A percentile compares a stretch with the other conserved stretches of the same genome.
Conservation (phyloP, 176 grass and related monocot genomes). For the Carex myosuroides region DNA sequence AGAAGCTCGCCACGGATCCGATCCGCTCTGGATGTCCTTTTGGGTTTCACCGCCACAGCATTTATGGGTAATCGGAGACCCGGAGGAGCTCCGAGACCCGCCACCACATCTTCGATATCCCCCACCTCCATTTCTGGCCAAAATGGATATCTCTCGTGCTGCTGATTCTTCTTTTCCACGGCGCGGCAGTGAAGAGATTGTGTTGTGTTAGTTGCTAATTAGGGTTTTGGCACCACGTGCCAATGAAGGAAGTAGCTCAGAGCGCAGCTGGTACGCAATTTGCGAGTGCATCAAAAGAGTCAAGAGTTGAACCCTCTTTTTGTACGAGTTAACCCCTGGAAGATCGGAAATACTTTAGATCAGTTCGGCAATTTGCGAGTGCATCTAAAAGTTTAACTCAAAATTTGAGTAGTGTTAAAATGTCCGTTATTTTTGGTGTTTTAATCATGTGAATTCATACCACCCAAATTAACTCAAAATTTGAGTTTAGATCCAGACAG, state of each 20-base stretch:
- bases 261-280: neutral
- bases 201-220: conserved; percentile 8
- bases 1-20: conserved; percentile 22
- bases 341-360: too few species aligned
- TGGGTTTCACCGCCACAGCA: conserved; percentile 59
- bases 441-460: too few species aligned
- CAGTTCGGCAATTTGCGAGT: too few species aligned
- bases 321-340: neutral
- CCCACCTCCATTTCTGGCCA: conserved; percentile 57
- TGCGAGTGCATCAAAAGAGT: neutral
- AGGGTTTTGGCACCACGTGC: conserved; percentile 35
- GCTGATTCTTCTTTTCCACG: neutral
- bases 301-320: neutral
- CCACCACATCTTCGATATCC: conserved; percentile 82
- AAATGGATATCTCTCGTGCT: neutral
- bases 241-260: neutral
- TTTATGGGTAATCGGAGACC: conserved; percentile 59
- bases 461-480: too few species aligned
- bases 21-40: conserved; percentile 40
- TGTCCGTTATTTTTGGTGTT: too few species aligned
- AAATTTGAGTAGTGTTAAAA: too few species aligned
- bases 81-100: conserved; percentile 36
- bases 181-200: neutral
- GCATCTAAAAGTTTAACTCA: too few species aligned
- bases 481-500: too few species aligned